phyloP scores from a whole-genome alignment of 2,329 filamentous ascomycete species.

The Ascochyta clinopodiicola region DNA sequence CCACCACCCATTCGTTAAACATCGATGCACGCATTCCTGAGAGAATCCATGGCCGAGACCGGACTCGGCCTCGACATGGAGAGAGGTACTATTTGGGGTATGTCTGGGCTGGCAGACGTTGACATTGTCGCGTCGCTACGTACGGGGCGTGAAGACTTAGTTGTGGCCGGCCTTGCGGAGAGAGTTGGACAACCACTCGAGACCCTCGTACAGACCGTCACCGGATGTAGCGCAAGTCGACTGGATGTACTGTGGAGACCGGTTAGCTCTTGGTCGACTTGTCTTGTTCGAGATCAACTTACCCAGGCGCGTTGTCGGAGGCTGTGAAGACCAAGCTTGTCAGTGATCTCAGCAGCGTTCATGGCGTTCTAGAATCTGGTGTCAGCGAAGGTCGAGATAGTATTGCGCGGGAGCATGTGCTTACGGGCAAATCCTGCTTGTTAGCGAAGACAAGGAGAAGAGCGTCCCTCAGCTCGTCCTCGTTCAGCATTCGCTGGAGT shows the following conservation, averaged over 20 bases:
- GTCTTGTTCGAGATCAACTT: slow-evolving; percentile 55
- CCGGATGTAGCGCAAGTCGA: slow-evolving; percentile 98
- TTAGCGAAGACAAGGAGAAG: slow-evolving; percentile 96
- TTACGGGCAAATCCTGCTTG: slow-evolving; percentile 92
- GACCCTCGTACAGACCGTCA: slow-evolving; percentile 99
- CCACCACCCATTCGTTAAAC: slow-evolving; percentile 47
- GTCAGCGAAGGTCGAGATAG: slow-evolving; percentile 8
- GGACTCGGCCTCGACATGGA: slow-evolving; percentile 21
- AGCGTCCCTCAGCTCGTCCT: slow-evolving; percentile 96
- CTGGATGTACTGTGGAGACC: slow-evolving; percentile 81
- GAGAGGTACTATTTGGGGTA: slow-evolving; percentile 32
- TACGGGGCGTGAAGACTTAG: slow-evolving; percentile 37
- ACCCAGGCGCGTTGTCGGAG: slow-evolving; percentile 99
- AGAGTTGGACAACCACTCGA: slow-evolving; percentile 68
- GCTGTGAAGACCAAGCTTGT: slow-evolving; percentile 99
- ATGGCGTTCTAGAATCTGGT: slow-evolving; percentile 81
- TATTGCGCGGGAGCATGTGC: slow-evolving; percentile 40
- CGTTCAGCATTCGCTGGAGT: slow-evolving; percentile 95
- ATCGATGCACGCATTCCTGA: slow-evolving; percentile 44
- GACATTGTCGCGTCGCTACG: slow-evolving; percentile 37
- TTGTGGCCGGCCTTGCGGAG: slow-evolving; percentile 61
- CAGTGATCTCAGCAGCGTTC: slow-evolving; percentile 99
- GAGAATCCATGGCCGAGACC: slow-evolving; percentile 12
- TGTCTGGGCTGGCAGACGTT: slow-evolving; percentile 39
- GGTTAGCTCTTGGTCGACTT: slow-evolving; percentile 26